Evolutionary conservation across 305 asterid species (phyloP).

Genomic region (Solanum hybrid): DNA sequence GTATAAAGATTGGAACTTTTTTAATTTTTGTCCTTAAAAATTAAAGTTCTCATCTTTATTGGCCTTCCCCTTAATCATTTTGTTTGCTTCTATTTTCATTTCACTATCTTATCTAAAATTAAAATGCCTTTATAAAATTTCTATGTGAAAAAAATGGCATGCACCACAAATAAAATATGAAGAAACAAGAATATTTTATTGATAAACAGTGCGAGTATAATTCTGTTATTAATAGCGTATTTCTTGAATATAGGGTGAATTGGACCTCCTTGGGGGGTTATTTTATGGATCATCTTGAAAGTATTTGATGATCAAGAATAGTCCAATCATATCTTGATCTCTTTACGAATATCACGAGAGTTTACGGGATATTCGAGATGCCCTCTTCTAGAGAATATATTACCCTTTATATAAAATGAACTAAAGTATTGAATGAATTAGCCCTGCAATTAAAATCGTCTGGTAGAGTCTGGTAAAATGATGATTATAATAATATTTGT

Average conservation of each 20-base stretch:
- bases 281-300: neutral
- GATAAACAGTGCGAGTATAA: accelerated
- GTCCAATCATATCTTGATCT: neutral
- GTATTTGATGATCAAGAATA: neutral
- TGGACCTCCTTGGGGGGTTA: too few species aligned
- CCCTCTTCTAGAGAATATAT: neutral
- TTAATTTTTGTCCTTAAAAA: neutral
- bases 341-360: neutral
- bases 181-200: neutral
- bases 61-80: neutral
- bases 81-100: constrained; percentile 7
- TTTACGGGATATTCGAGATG: neutral
- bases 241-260: too few species aligned
- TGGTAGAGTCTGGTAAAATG: neutral
- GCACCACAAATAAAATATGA: neutral
- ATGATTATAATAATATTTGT: neutral
- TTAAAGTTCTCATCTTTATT: constrained; percentile 1
- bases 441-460: neutral
- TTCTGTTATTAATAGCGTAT: too few species aligned
- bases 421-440: too few species aligned
- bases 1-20: neutral
- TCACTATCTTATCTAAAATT: neutral
- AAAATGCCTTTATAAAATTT: neutral
- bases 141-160: neutral
- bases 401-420: neutral